Evolutionary conservation across 148 eudicot species (phyloP).

Genomic region (Camellia lanceoleosa): DNA sequence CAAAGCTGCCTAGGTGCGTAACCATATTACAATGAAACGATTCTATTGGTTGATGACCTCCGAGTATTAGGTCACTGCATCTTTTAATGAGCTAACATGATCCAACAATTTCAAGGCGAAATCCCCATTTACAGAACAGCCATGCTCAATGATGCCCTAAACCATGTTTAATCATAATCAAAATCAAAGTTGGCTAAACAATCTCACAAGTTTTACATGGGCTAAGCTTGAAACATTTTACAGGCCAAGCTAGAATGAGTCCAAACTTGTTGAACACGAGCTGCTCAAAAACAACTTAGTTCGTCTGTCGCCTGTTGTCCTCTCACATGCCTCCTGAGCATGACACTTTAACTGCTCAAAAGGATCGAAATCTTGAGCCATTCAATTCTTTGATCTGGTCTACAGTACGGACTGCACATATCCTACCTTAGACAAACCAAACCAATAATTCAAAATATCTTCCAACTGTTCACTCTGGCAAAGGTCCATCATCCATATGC

Average conservation of each 20-base stretch:
- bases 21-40: not conserved
- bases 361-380: too few relatives aligned
- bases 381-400: too few relatives aligned
- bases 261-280: too few relatives aligned
- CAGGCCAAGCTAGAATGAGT: not conserved
- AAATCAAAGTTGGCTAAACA: not conserved
- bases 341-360: too few relatives aligned
- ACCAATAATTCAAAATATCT: not conserved
- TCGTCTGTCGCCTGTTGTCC: too few relatives aligned
- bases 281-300: too few relatives aligned
- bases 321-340: too few relatives aligned
- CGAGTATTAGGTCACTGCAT: not conserved
- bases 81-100: not conserved
- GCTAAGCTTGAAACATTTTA: not conserved
- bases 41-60: not conserved
- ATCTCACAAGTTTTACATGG: not conserved
- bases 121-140: not conserved
- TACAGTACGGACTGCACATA: too few relatives aligned
- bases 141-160: not conserved
- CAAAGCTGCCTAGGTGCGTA: not conserved
- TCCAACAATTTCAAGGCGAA: not conserved
- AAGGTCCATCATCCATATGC: too few relatives aligned
- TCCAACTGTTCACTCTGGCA: not conserved
- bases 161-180: not conserved
- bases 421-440: not conserved